Base-by-base conservation (phyloP, 78 protist species). In the Dictyostelium brefeldianum region DNA sequence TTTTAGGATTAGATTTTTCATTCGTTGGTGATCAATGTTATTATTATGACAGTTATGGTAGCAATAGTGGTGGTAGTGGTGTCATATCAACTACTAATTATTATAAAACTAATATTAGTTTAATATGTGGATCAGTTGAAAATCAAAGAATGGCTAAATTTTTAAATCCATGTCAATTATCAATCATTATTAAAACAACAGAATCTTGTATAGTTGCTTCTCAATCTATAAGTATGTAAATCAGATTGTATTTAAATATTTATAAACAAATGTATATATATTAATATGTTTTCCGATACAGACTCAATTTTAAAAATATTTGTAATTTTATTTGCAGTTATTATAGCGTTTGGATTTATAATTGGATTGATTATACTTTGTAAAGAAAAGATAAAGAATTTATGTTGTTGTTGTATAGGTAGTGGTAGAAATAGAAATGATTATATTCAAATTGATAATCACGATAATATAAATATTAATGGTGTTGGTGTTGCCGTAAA, bases 251-350 rank as follows among this genome's bases (percentile, higher is more conserved):
- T 54, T 31, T 27, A 29, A 65, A 7, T 65, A 65, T 29, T 2
- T 29, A 12, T 65, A n/a, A 15, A 10, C 14, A 22, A 65, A 73
- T 47, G n/a, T 36, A 1, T 15, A 27, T 15, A 25, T 10, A 11
- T 6, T 54, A 5, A 5, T 53, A 6, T 54, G 3, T 14, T 78
- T 78, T 50, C n/a, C n/a, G n/a, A 46, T 11, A 15, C 2, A 77
- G 81, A 36, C 27, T 50, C 41, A 25, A n/a, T 71, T 71, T 71
- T 73, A 22, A 50, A 22, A 77, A 50, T 77, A 27, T 77, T 77
- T 25, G 43, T 50, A 48, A 78, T 78, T 31, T 31, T 78, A 20
- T 78, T 78, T 25, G 83, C 43, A 17, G 27, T 20, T 31, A 54
- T 78, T 54, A 22, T 78, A 20, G 83, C 41, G 10, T 54, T 78